Conservation (phyloP, 2,329 filamentous ascomycete genomes). For the Fusarium sp. region DNA sequence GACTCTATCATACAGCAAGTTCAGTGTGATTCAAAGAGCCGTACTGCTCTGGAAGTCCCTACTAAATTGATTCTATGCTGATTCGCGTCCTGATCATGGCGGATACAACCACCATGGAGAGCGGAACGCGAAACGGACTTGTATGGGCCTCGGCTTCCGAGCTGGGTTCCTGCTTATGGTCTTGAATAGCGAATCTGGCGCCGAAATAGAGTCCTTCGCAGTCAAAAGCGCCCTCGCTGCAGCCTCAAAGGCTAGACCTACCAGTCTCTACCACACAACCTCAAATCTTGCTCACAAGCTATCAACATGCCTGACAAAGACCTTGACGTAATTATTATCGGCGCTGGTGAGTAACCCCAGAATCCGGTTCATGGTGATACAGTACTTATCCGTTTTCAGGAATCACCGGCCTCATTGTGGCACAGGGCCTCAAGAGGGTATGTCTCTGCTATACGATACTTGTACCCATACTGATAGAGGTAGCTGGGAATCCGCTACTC, state of each 20-base stretch:
- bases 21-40: background rate
- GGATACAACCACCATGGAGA: background rate
- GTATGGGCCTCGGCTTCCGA: conserved; percentile 29
- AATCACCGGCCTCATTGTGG: conserved; percentile 32
- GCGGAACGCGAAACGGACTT: conserved; percentile 31
- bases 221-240: background rate
- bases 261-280: background rate
- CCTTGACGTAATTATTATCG: conserved; percentile 32
- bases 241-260: background rate
- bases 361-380: background rate
- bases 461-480: background rate
- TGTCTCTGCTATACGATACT: too few species aligned
- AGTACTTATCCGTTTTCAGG: background rate
- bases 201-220: background rate
- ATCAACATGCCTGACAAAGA: conserved; percentile 24
- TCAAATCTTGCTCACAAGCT: background rate
- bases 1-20: too few species aligned
- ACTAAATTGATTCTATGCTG: background rate
- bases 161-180: background rate
- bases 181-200: background rate
- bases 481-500: conserved; percentile 29
- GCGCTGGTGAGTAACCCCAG: conserved; percentile 18
- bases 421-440: conserved; percentile 32
- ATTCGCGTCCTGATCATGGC: background rate
- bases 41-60: accelerated